Conservation (phyloP, 2,329 filamentous ascomycete genomes). For the Botrytis byssoidea region DNA sequence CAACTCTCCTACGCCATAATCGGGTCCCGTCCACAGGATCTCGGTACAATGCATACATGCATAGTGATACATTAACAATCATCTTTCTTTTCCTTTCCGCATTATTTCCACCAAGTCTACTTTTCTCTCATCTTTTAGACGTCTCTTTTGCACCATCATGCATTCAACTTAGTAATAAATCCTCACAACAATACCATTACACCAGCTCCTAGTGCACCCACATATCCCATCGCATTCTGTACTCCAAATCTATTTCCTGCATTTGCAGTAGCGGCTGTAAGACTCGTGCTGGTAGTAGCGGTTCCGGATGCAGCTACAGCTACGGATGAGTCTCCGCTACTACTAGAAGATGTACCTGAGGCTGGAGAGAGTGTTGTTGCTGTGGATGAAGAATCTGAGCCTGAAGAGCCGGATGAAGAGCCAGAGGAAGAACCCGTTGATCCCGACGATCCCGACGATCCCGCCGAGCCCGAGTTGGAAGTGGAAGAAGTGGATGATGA, state of each 20-base stretch:
- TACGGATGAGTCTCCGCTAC: neutral
- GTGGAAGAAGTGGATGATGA: conserved; percentile 13
- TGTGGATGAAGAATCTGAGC: neutral
- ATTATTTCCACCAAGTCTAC: neutral
- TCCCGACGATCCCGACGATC: neutral
- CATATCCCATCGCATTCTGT: neutral
- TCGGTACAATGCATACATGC: conserved; percentile 14
- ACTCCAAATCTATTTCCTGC: neutral
- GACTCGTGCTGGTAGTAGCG: conserved; percentile 15
- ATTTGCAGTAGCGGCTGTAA: conserved; percentile 3
- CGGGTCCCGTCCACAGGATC: conserved; percentile 7
- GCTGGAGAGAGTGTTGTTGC: conserved; percentile 1
- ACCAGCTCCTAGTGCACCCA: conserved; percentile 5
- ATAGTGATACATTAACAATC: neutral
- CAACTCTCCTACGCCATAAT: conserved; percentile 2
- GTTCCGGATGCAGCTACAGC: neutral
- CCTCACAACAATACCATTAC: conserved; percentile 5
- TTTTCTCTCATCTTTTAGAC: neutral
- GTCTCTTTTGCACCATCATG: neutral
- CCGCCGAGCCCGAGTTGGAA: neutral
- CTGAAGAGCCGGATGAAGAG: conserved; percentile 9
- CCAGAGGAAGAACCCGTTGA: conserved; percentile 4
- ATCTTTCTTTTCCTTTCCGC: neutral
- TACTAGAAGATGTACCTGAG: neutral
- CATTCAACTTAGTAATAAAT: neutral